These are phyloP conservation scores for Beauveria sp. DNA, from an alignment of 2,329 filamentous ascomycete genomes.

Conservation along the genomic window DNA sequence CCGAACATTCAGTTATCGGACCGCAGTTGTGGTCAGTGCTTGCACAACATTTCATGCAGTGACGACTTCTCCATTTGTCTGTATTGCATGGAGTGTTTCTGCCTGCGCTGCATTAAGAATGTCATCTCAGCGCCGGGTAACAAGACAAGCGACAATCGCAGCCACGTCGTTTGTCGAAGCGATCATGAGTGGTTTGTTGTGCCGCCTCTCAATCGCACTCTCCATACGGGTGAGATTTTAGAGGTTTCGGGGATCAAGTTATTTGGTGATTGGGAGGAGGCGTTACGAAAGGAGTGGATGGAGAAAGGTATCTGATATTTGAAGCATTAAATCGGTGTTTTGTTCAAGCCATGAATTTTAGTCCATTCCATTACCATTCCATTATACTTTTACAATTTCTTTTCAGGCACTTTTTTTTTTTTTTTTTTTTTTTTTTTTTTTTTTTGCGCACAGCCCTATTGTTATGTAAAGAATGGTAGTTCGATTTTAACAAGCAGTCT, in stretches of 20 bases:
- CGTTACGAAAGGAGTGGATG: slow-evolving; percentile 25
- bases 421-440: too few species aligned
- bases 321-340: background rate
- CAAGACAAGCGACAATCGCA: slow-evolving; percentile 21
- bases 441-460: too few species aligned
- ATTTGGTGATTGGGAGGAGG: slow-evolving; percentile 30
- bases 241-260: slow-evolving; percentile 24
- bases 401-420: too few species aligned
- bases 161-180: slow-evolving; percentile 26
- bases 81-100: slow-evolving; percentile 33
- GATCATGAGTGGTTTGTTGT: slow-evolving; percentile 33
- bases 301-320: background rate
- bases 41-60: slow-evolving; percentile 24
- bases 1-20: slow-evolving; percentile 27
- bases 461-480: background rate
- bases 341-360: background rate
- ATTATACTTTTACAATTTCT: background rate
- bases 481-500: background rate
- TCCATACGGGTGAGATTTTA: slow-evolving; percentile 33
- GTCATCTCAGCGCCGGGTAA: slow-evolving; percentile 24
- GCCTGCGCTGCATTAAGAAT: slow-evolving; percentile 25
- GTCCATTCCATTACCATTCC: background rate
- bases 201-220: slow-evolving; percentile 25
- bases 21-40: slow-evolving; percentile 31
- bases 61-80: slow-evolving; percentile 29